phyloP scores from a whole-genome alignment of 2,329 filamentous ascomycete species.

The Blastomyces silverae region DNA sequence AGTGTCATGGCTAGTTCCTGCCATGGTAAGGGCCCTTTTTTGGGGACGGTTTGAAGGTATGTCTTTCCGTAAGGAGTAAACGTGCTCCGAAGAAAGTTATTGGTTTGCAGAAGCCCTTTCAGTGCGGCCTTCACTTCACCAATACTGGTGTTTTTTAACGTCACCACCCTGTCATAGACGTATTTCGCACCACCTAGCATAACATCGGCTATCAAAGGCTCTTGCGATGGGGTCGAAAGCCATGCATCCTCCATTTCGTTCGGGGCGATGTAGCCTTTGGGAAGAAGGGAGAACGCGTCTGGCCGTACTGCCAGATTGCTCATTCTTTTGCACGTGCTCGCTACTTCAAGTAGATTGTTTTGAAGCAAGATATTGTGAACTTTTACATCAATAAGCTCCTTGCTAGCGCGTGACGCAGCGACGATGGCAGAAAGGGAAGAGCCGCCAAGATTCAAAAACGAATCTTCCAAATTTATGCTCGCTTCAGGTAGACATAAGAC shows the following conservation, averaged over 20 bases:
- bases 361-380: slow-evolving; percentile 16
- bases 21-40: slow-evolving; percentile 16
- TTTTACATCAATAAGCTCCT: slow-evolving; percentile 13
- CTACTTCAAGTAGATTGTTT: slow-evolving; percentile 1
- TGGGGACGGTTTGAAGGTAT: slow-evolving; percentile 19
- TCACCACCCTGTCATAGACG: slow-evolving; percentile 6
- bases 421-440: slow-evolving; percentile 18
- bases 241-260: not conserved
- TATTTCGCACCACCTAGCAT: not conserved
- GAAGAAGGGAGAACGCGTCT: not conserved
- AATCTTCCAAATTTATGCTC: slow-evolving; percentile 13
- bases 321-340: not conserved
- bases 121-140: slow-evolving; percentile 15
- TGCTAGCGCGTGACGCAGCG: slow-evolving; percentile 14
- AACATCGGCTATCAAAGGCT: slow-evolving; percentile 1
- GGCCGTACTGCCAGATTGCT: not conserved
- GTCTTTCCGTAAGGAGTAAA: slow-evolving; percentile 16
- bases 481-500: slow-evolving; percentile 15
- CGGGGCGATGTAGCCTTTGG: not conserved
- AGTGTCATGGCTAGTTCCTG: slow-evolving; percentile 15
- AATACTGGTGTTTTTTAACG: not conserved
- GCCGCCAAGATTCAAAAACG: slow-evolving; percentile 19
- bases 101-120: slow-evolving; percentile 5
- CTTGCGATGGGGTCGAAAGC: slow-evolving; percentile 3
- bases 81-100: slow-evolving; percentile 17